Percentiles rank a stretch among this genome's conserved stretches.
phyloP scores from a whole-genome alignment of 371 early-diverging fungal species.

The Apophysomyces variabilis region DNA sequence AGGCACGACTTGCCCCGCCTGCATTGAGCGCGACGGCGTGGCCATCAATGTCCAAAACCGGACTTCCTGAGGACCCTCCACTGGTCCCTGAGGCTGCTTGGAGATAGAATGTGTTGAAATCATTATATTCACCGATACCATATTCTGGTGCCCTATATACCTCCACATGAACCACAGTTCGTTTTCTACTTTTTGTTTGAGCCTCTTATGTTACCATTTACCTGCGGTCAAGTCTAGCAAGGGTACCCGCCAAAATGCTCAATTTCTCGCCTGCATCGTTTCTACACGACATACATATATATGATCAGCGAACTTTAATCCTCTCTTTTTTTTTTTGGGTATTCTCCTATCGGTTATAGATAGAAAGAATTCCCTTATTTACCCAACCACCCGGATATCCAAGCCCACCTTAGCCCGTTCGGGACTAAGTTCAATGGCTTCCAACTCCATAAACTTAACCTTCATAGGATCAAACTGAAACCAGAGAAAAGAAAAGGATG shows the following conservation, averaged over 20 bases:
- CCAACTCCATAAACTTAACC: constrained; percentile 75
- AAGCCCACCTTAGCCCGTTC: constrained; percentile 78
- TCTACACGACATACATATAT: not conserved
- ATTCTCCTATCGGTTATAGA: not conserved
- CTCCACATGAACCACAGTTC: no score
- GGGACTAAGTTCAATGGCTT: constrained; percentile 74
- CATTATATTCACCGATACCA: constrained; percentile 71
- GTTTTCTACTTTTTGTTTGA: not conserved
- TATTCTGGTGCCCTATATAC: constrained; percentile 67
- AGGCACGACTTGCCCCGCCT: constrained; percentile 63
- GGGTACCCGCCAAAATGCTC: constrained; percentile 63
- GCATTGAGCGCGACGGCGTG: constrained; percentile 72
- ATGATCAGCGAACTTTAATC: not conserved
- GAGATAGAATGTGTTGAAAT: constrained; percentile 72
- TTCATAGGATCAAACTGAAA: constrained; percentile 73
- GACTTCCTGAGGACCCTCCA: constrained; percentile 71
- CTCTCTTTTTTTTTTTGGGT: not conserved
- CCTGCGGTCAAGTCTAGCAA: constrained; percentile 79
- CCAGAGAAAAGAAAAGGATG: no score
- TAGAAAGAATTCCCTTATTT: constrained; percentile 14
- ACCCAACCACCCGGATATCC: constrained; percentile 83
- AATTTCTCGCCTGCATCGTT: constrained; percentile 35
- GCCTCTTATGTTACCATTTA: constrained; percentile 3
- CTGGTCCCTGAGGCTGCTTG: constrained; percentile 74
- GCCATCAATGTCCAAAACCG: constrained; percentile 71